phyloP scores from a whole-genome alignment of 2,329 filamentous ascomycete genomes.

The Hypoxylon sp. region DNA sequence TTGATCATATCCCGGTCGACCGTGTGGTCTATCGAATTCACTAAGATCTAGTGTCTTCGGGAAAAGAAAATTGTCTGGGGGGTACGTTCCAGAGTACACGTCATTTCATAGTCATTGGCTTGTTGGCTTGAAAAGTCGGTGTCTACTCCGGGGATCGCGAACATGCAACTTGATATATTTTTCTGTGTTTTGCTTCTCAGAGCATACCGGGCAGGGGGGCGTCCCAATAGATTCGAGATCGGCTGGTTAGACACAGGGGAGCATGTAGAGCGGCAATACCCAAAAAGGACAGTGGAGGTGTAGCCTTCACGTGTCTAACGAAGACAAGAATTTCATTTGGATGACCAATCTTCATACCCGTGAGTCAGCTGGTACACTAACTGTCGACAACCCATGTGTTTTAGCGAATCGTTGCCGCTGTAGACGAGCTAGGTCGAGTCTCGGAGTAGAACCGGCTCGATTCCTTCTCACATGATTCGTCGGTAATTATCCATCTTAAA shows the following conservation, averaged over 20 bases:
- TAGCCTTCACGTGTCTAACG: slow-evolving; percentile 34
- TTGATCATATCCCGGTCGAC: slow-evolving; percentile 24
- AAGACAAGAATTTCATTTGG: slow-evolving; percentile 35
- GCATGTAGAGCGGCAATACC: slow-evolving; percentile 45
- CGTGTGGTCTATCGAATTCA: slow-evolving; percentile 39
- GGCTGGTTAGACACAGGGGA: slow-evolving; percentile 39
- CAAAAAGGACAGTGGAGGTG: slow-evolving; percentile 26
- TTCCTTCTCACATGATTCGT: slow-evolving; percentile 38
- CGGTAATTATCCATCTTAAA: slow-evolving; percentile 38
- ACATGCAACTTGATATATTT: slow-evolving; percentile 33
- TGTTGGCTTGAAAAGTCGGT: slow-evolving; percentile 42
- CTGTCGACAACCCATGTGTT: slow-evolving; percentile 12
- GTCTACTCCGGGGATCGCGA: slow-evolving; percentile 32
- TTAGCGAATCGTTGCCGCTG: slow-evolving; percentile 35
- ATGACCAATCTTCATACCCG: slow-evolving; percentile 24
- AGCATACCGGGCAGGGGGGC: slow-evolving; percentile 26
- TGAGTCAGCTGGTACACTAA: slow-evolving; percentile 35
- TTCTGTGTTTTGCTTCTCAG: slow-evolving; percentile 22
- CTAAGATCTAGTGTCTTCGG: slow-evolving; percentile 40
- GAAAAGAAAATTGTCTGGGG: slow-evolving; percentile 42
- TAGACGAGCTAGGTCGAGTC: slow-evolving; percentile 29
- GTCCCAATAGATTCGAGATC: slow-evolving; percentile 43
- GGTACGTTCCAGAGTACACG: slow-evolving; percentile 39
- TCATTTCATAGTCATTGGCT: slow-evolving; percentile 44
- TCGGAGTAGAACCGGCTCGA: slow-evolving; percentile 28